Base-by-base conservation (phyloP, 805 yeast genomes). In the Candida bentonensis region DNA sequence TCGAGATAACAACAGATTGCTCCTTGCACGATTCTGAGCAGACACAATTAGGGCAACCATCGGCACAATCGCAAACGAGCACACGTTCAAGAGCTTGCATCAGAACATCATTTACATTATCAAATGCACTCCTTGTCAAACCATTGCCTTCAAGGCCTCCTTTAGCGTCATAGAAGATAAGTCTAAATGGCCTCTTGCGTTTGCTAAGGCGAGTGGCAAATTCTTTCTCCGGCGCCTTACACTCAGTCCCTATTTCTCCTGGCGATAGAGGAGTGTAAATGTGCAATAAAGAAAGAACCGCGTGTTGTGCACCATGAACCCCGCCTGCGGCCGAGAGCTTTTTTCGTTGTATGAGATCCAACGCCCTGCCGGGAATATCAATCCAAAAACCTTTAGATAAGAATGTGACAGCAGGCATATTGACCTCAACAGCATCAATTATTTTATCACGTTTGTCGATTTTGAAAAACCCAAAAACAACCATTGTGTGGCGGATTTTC, bases 191-290 rank as follows among this genome's bases (percentile, higher is more conserved):
- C 36, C 99, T 65, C 46, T 73, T 74, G 34, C 98, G 65, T 15
- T 62, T 61, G 0, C 89, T 72, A 55, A 82, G 82, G 23, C 86
- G 63, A 42, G 72, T 70, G 1, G 95, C 84, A 68, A 89, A 84
- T 57, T 92, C 99, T 54, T 92, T 92, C 51, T 87, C 95, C 0
- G 98, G 96, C 0, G 97, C 96, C 55, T 92, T 92, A 61, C 99
- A 92, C 60, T 92, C 99, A 0, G 97, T 85, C 40, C 74, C 74
- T 13, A 92, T 70, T 53, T 92, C 98, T 2, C 56, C 57, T 1
- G 62, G 60, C 0, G 85, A 83, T 15, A 84, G 78, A 11, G 78
- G 76, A 3, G 87, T 76, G 47, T 75, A 79, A 22, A 79, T 60
- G 0, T 96, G 94, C 22, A 88, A 58, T 47, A 84, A 70, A 41